Evolutionary conservation across 2,329 filamentous ascomycete species (phyloP), one percentile per base, ranked within the genome.

Genomic region (Pochonia chlamydosporia): DNA sequence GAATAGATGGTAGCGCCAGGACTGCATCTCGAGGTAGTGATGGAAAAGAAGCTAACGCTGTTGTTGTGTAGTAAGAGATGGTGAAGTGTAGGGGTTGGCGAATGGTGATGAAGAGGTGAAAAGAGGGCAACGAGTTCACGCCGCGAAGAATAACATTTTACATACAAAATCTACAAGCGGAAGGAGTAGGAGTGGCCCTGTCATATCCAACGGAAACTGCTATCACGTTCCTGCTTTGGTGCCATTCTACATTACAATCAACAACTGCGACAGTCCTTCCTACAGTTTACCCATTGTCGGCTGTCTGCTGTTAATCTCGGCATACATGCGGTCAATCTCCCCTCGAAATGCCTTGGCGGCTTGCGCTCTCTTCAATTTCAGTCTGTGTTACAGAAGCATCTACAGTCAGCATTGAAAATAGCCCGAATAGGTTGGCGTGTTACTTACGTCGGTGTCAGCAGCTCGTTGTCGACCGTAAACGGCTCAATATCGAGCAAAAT

Each of bases 391-490:
- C n/a, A n/a, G n/a, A n/a, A n/a, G n/a, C n/a, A n/a, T n/a, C n/a
- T n/a, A n/a, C n/a, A n/a, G n/a, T n/a, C n/a, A n/a, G n/a, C n/a
- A n/a, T n/a, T n/a, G n/a, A n/a, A n/a, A n/a, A n/a, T n/a, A n/a
- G n/a, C n/a, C n/a, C n/a, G n/a, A n/a, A n/a, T n/a, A n/a, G n/a
- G n/a, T n/a, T n/a, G n/a, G n/a, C n/a, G n/a, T 24, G 14, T 10
- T 45, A 80, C 86, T 82, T 79, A 91, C 87, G 88, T 93, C 21
- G 88, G 88, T 18, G 88, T 93, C 63, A 91, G 70, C 42, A 96
- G 75, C 67, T 95, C 87, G 63, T 97, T 97, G 46, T 96, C 91
- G 53, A 97, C 82, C 1, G 84, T 87, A 60, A 97, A 97, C 2
- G 93, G 93, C 49, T 97, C 93, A 14, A 96, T 58, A 58, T 85